These are phyloP conservation scores for Pseudocercospora cruenta DNA, from an alignment of 2,329 filamentous ascomycete species.

Conservation along the genomic window DNA sequence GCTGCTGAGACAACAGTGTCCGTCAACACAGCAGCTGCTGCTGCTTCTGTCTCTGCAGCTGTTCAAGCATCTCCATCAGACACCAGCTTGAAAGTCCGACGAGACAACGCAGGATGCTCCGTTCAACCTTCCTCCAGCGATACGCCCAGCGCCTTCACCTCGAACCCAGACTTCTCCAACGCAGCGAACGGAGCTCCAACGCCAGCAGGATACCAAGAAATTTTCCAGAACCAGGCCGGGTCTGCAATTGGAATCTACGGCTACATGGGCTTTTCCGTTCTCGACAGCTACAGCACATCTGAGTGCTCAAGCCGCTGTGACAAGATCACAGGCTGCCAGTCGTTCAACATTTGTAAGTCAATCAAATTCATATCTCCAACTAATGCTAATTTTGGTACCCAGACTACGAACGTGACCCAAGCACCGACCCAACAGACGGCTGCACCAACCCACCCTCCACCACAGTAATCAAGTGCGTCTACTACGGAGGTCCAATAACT, in stretches of 20 bases:
- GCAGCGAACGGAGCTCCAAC: conserved; percentile 16
- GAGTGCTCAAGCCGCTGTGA: conserved; percentile 39
- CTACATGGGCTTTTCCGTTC: conserved; percentile 34
- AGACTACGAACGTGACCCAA: conserved; percentile 38
- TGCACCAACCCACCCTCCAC: conserved; percentile 42
- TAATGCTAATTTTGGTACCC: not conserved
- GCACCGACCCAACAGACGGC: conserved; percentile 32
- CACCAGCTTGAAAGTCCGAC: conserved; percentile 23
- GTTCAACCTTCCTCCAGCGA: conserved; percentile 17
- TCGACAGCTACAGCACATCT: conserved; percentile 33
- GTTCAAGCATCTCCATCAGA: conserved; percentile 28
- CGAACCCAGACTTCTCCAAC: conserved; percentile 19
- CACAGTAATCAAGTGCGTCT: conserved; percentile 45
- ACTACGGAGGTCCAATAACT: conserved; percentile 41
- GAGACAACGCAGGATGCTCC: conserved; percentile 12
- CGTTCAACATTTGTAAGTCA: conserved; percentile 37
- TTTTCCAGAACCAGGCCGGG: conserved; percentile 13
- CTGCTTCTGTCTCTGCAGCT: conserved; percentile 25
- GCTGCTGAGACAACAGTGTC: conserved; percentile 24
- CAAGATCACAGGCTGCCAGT: conserved; percentile 34
- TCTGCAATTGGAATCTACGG: conserved; percentile 27
- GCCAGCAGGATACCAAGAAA: conserved; percentile 10
- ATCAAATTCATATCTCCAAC: not conserved
- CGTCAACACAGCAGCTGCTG: conserved; percentile 21
- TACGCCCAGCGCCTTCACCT: conserved; percentile 21